Base-by-base conservation (phyloP, 805 yeast genomes). In the Kregervanrija fluxuum region DNA sequence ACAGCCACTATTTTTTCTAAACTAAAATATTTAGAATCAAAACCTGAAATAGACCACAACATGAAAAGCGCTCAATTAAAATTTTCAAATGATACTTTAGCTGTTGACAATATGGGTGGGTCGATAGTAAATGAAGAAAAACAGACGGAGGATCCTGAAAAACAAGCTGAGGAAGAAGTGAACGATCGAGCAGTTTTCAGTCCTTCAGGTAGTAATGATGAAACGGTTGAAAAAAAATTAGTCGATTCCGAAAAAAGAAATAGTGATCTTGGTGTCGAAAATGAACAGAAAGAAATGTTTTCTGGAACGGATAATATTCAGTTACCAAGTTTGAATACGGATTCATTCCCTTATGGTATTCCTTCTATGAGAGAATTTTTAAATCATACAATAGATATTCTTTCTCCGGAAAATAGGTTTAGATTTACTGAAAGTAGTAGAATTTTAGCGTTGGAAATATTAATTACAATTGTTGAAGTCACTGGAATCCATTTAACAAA, bases 371-470 rank as follows among this genome's bases (percentile, higher is more conserved):
- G 82, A 52, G 95, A 87, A 55, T 84, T 82, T 52, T 63, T 89
- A 51, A 80, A 82, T 11, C 80, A 87, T 33, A 70, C 91, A 35
- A 75, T 88, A 11, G 83, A 93, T 1, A 78, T 90, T 62, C 71
- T 90, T 32, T 80, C 93, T 10, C 95, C 96, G 0, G 78, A 82
- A 33, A 85, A 87, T 54, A 87, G 84, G 57, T 77, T 78, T 55
- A 88, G 85, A 55, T 93, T 88, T 56, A 85, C 91, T 49, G 96
- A 91, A 60, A 74, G 87, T 28, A 82, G 96, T 0, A 76, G 95
- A 45, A 82, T 86, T 11, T 79, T 91, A 66, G 93, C 96, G 0
- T 65, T 93, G 33, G 75, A 82, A 30, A 73, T 91, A 35, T 70
- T 93, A 35, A 81, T 80, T 44, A 81, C 83, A 0, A 84, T 95